Evolutionary conservation across 1,284 basidiomycete species (phyloP).

Genomic region (Lentinus polychrous): DNA sequence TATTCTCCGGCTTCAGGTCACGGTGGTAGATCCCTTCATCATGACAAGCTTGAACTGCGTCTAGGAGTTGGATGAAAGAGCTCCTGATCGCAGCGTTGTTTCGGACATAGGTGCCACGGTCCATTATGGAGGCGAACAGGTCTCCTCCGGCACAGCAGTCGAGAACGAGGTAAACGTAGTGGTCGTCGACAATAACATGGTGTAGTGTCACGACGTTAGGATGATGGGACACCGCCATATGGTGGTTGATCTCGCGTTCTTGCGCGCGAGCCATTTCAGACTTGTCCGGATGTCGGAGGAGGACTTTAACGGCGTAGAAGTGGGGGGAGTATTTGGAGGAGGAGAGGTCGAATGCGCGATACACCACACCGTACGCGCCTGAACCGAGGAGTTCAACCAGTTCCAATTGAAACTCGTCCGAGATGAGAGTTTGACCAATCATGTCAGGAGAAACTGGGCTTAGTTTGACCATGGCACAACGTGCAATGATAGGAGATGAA

Average conservation of each 20-base stretch:
- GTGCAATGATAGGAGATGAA: background rate
- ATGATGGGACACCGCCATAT: constrained; percentile 48
- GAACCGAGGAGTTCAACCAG: constrained; percentile 49
- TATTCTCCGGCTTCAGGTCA: constrained; percentile 71
- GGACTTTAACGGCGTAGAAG: constrained; percentile 57
- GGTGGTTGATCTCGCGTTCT: constrained; percentile 30
- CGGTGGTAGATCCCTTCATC: constrained; percentile 55
- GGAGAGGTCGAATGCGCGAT: constrained; percentile 42
- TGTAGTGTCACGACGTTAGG: constrained; percentile 53
- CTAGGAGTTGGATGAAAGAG: constrained; percentile 53
- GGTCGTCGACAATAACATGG: constrained; percentile 49
- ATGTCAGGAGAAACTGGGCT: constrained; percentile 25
- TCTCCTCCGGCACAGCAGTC: constrained; percentile 60
- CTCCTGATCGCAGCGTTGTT: constrained; percentile 39
- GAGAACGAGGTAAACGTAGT: constrained; percentile 53
- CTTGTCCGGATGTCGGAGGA: constrained; percentile 52
- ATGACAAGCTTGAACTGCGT: constrained; percentile 57
- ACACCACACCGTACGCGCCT: constrained; percentile 66
- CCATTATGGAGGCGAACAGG: constrained; percentile 59
- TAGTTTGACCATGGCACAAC: constrained; percentile 15
- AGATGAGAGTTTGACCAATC: constrained; percentile 16
- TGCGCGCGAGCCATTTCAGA: constrained; percentile 40
- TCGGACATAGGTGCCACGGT: constrained; percentile 38
- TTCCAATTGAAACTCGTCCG: constrained; percentile 20
- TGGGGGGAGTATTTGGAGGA: constrained; percentile 15